Evolutionary conservation across 495 filamentous ascomycete species (phyloP).

Genomic region (Podospora australis): DNA sequence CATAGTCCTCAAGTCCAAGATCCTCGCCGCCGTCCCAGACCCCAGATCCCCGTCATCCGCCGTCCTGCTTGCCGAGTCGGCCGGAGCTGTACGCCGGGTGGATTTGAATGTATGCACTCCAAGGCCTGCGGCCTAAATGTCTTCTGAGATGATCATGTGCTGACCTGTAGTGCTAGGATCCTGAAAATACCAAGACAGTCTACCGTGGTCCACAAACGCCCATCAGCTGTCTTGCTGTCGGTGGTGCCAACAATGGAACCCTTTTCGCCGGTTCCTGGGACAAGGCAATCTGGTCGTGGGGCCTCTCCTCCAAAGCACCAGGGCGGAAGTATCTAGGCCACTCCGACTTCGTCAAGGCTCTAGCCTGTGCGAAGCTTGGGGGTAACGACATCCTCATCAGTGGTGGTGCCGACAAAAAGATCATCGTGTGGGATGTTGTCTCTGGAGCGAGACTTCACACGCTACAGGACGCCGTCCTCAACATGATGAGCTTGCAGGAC

Average conservation of each 20-base stretch:
- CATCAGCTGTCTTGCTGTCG: constrained; percentile 68
- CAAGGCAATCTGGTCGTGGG: constrained; percentile 81
- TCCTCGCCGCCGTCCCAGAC: constrained; percentile 69
- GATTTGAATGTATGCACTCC: constrained; percentile 64
- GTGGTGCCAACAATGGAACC: constrained; percentile 42
- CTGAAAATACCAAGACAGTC: constrained; percentile 33
- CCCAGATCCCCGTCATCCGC: constrained; percentile 48
- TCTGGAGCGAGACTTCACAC: constrained; percentile 63
- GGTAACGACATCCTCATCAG: constrained; percentile 68
- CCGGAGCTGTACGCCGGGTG: constrained; percentile 66
- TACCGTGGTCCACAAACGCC: constrained; percentile 75
- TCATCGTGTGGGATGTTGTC: constrained; percentile 72
- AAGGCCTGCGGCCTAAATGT: no score
- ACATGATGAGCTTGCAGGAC: constrained; percentile 68
- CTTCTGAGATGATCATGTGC: background rate
- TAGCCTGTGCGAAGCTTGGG: constrained; percentile 49
- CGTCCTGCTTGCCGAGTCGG: constrained; percentile 80
- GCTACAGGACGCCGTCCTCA: constrained; percentile 58
- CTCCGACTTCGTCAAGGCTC: constrained; percentile 81
- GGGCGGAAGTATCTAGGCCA: constrained; percentile 66
- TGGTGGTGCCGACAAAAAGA: constrained; percentile 78
- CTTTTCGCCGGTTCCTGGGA: constrained; percentile 92
- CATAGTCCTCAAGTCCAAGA: constrained; percentile 74
- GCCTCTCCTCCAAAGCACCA: constrained; percentile 46
- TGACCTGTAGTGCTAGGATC: constrained; percentile 16